phyloP scores from a whole-genome alignment of 192 early-diverging fungal genomes.

The Piromyces sp. region DNA sequence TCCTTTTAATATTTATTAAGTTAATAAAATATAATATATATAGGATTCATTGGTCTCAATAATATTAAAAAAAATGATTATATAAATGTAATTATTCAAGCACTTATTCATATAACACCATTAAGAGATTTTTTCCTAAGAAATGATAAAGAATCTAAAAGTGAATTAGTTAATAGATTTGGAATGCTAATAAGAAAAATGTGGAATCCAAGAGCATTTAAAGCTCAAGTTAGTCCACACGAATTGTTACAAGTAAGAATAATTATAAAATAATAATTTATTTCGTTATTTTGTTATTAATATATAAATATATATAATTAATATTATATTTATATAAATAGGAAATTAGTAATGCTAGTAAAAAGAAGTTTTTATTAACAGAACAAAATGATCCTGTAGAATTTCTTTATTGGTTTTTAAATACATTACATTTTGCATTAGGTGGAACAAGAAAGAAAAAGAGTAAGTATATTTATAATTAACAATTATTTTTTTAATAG shows the following conservation, averaged over 20 bases:
- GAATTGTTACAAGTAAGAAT: constrained; percentile 62
- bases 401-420: constrained; percentile 82
- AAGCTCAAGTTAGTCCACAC: constrained; percentile 88
- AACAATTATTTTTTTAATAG: not conserved
- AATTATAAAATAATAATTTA: too few relatives aligned
- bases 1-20: too few relatives aligned
- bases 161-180: constrained; percentile 51
- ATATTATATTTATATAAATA: constrained; percentile 1
- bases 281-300: too few relatives aligned
- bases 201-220: constrained; percentile 82
- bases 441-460: constrained; percentile 57
- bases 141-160: constrained; percentile 13
- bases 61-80: constrained; percentile 91
- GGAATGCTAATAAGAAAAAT: constrained; percentile 69
- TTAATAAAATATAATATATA: too few relatives aligned
- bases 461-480: constrained; percentile 25
- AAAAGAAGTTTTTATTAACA: constrained; percentile 57
- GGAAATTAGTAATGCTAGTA: constrained; percentile 71
- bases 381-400: constrained; percentile 71
- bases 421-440: constrained; percentile 68
- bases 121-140: constrained; percentile 70
- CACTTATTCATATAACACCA: constrained; percentile 65
- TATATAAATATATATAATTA: not conserved
- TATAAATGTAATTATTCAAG: constrained; percentile 80
- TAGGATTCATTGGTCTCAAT: constrained; percentile 83